Conservation (phyloP, 1,284 basidiomycete species). For the Sparassis latifolia region DNA sequence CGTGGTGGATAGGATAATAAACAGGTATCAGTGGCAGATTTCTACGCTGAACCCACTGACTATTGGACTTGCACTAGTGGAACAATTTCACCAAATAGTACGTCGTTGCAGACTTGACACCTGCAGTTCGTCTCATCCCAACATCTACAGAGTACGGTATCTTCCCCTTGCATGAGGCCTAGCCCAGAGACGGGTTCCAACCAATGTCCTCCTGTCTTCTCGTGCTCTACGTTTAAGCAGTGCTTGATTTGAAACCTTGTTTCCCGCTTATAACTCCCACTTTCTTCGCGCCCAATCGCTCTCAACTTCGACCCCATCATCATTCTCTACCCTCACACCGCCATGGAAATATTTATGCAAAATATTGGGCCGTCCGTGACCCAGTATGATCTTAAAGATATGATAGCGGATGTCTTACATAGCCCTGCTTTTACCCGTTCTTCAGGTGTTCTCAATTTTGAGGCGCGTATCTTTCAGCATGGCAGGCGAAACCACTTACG, state of each 20-base stretch:
- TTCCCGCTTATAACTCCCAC: background rate
- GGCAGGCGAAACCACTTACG: conserved; percentile 27
- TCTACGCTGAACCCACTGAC: too few species aligned
- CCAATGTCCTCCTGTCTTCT: too few species aligned
- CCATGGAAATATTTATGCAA: conserved; percentile 31
- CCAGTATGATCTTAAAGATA: conserved; percentile 27
- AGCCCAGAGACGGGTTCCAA: too few species aligned
- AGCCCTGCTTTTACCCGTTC: conserved; percentile 27
- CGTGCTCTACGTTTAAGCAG: too few species aligned
- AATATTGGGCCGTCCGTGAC: conserved; percentile 31
- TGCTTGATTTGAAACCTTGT: background rate
- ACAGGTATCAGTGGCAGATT: too few species aligned
- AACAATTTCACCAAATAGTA: too few species aligned
- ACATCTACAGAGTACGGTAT: too few species aligned
- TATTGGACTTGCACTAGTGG: too few species aligned
- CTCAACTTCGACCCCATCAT: background rate
- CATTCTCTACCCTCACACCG: background rate
- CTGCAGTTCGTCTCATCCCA: too few species aligned
- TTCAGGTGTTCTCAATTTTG: conserved; percentile 38
- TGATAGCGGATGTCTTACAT: conserved; percentile 42
- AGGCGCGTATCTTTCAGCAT: conserved; percentile 27
- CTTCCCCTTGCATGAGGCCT: too few species aligned
- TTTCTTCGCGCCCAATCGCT: background rate
- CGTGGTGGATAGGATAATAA: too few species aligned
- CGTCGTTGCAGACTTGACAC: too few species aligned